Conservation (phyloP, 768 basidiomycete genomes). For the Tylopilus sp. region DNA sequence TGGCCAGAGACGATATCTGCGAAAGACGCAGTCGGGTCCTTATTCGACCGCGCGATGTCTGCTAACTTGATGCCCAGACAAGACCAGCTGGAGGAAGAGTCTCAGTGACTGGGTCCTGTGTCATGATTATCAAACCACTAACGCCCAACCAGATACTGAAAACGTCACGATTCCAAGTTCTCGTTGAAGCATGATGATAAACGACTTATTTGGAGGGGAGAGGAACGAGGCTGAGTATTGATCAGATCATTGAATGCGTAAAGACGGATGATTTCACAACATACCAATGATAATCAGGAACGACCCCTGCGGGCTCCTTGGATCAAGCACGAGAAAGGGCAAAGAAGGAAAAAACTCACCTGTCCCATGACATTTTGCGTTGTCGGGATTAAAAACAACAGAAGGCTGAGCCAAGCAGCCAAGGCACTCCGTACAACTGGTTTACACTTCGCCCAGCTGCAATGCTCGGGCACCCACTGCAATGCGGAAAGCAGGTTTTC, state of each 20-base stretch:
- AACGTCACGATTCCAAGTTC: constrained; percentile 54
- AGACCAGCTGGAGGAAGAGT: constrained; percentile 53
- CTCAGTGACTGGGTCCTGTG: constrained; percentile 27
- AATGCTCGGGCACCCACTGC: constrained; percentile 59
- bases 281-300: constrained; percentile 64
- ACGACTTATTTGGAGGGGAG: constrained; percentile 65
- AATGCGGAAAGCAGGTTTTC: constrained; percentile 31
- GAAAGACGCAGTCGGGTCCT: constrained; percentile 36
- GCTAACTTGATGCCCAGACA: constrained; percentile 66
- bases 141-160: constrained; percentile 57
- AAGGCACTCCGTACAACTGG: constrained; percentile 61
- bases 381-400: constrained; percentile 56
- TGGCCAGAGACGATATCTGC: constrained; percentile 43
- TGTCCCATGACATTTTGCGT: constrained; percentile 55
- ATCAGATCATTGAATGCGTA: not conserved
- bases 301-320: constrained; percentile 43
- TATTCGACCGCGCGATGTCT: constrained; percentile 47
- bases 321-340: constrained; percentile 39
- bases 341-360: constrained; percentile 30
- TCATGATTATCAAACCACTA: constrained; percentile 22
- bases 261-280: not conserved
- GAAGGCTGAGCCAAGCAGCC: constrained; percentile 57
- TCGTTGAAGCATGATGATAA: constrained; percentile 62
- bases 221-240: constrained; percentile 50
- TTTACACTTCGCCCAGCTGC: constrained; percentile 56